Evolutionary conservation across 768 basidiomycete genomes (phyloP).

Genomic region (Lentinula aciculospora): DNA sequence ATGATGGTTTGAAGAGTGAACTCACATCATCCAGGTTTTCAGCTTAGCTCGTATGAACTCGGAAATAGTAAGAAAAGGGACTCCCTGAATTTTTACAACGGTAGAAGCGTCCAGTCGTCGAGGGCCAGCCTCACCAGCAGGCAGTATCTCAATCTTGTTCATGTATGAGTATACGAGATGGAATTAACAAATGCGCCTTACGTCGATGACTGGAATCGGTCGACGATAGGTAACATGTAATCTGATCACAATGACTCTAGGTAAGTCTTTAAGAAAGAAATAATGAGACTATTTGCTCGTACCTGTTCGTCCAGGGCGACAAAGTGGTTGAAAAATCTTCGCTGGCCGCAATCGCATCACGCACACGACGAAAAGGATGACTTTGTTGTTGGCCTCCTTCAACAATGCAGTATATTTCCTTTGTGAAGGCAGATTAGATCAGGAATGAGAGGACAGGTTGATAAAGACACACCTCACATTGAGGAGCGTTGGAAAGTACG

Average conservation of each 20-base stretch:
- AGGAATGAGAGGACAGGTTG: background rate
- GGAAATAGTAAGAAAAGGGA: slow-evolving; percentile 81
- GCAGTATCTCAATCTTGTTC: slow-evolving; percentile 72
- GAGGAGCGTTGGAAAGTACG: slow-evolving; percentile 57
- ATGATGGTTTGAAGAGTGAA: slow-evolving; percentile 9
- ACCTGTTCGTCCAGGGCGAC: slow-evolving; percentile 89
- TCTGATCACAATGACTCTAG: slow-evolving; percentile 29
- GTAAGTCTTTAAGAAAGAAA: slow-evolving; percentile 5
- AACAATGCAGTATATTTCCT: slow-evolving; percentile 87
- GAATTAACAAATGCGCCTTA: slow-evolving; percentile 26
- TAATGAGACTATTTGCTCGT: slow-evolving; percentile 13
- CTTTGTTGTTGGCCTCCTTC: slow-evolving; percentile 57
- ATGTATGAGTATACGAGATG: slow-evolving; percentile 2
- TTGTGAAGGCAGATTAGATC: slow-evolving; percentile 12
- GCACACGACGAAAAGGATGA: slow-evolving; percentile 76
- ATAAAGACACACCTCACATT: slow-evolving; percentile 52
- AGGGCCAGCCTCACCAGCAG: slow-evolving; percentile 78
- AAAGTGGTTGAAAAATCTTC: slow-evolving; percentile 61
- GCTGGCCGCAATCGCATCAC: slow-evolving; percentile 64
- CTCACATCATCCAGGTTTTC: slow-evolving; percentile 78
- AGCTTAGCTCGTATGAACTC: slow-evolving; percentile 86
- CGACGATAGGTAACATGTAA: slow-evolving; percentile 73
- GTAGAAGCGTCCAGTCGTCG: slow-evolving; percentile 65
- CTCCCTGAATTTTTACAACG: slow-evolving; percentile 58
- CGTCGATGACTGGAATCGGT: slow-evolving; percentile 74